These are phyloP conservation scores for Gracilaria domingensis DNA, from an alignment of 23 red algal genomes.

Conservation along the genomic window DNA sequence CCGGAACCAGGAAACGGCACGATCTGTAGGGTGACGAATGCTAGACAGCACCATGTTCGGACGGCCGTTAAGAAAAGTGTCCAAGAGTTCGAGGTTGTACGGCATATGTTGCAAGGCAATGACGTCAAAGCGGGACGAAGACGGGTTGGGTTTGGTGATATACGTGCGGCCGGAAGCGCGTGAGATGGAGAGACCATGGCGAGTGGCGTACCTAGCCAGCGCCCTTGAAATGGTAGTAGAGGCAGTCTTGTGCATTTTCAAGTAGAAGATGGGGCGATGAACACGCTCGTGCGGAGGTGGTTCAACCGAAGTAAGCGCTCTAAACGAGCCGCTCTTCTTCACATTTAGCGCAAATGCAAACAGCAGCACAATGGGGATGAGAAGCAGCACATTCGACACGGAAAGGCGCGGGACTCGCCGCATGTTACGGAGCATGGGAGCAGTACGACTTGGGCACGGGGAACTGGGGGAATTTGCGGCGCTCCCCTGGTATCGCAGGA, in stretches of 20 bases:
- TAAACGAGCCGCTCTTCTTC: neutral
- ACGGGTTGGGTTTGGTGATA: constrained; percentile 13
- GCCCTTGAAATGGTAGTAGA: neutral
- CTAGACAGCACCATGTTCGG: constrained; percentile 1
- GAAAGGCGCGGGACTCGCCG: neutral
- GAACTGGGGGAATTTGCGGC: neutral
- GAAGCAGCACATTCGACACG: neutral
- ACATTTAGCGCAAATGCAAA: neutral
- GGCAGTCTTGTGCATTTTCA: constrained; percentile 19
- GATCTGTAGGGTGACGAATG: constrained; percentile 23
- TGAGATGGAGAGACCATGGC: constrained; percentile 17
- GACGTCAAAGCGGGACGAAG: neutral
- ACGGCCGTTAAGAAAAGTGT: constrained; percentile 8
- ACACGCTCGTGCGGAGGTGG: constrained; percentile 10
- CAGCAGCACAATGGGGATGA: neutral
- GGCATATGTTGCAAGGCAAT: constrained; percentile 18
- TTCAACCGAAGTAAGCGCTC: neutral
- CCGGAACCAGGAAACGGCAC: constrained; percentile 13
- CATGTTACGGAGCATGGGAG: neutral
- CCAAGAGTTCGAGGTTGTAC: constrained; percentile 7
- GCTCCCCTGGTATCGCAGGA: neutral
- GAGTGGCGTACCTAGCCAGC: neutral
- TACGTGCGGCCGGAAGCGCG: neutral
- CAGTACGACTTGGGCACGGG: neutral
- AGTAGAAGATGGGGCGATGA: constrained; percentile 19